Conservation (phyloP, 495 filamentous ascomycete genomes). For the Penicillium manginii region DNA sequence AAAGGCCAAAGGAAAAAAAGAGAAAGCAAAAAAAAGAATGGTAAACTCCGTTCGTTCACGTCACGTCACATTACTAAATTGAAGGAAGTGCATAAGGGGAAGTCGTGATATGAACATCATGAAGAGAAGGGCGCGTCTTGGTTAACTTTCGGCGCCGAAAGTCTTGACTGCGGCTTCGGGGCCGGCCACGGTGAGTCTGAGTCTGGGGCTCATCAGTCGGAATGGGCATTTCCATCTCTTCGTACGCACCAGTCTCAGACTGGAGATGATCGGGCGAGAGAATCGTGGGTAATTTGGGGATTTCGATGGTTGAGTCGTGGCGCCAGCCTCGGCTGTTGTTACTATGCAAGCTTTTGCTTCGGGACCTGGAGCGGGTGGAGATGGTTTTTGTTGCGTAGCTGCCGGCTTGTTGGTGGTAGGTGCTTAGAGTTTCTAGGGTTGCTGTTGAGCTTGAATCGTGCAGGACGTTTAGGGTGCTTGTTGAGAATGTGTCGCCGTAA, state of each 20-base stretch:
- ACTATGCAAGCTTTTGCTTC: slow-evolving; percentile 6
- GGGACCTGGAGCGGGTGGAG: slow-evolving; percentile 21
- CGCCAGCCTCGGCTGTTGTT: slow-evolving; percentile 22
- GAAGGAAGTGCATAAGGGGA: slow-evolving; percentile 22
- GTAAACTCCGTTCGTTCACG: not conserved
- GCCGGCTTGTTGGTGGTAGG: not conserved
- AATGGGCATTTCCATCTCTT: not conserved
- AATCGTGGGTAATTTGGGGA: slow-evolving; percentile 26
- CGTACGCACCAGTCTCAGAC: slow-evolving; percentile 9
- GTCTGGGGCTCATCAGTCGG: no score
- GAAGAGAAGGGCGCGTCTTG: slow-evolving; percentile 22
- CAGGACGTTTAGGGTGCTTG: slow-evolving; percentile 3
- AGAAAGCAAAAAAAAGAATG: slow-evolving; percentile 14
- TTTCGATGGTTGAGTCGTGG: slow-evolving; percentile 21
- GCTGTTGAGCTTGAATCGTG: slow-evolving; percentile 12
- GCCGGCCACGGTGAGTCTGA: slow-evolving; percentile 30
- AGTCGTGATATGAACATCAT: slow-evolving; percentile 25
- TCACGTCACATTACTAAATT: slow-evolving; percentile 12
- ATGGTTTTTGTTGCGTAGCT: no score
- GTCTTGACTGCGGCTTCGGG: slow-evolving; percentile 38
- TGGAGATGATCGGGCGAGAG: slow-evolving; percentile 21
- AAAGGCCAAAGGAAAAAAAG: slow-evolving; percentile 2
- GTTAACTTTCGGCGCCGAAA: slow-evolving; percentile 26
- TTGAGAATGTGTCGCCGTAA: slow-evolving; percentile 20
- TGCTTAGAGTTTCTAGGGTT: not conserved